These are phyloP conservation scores for Parsonsia alboflavescens DNA, from an alignment of 257 asterid genomes.

Conservation along the genomic window DNA sequence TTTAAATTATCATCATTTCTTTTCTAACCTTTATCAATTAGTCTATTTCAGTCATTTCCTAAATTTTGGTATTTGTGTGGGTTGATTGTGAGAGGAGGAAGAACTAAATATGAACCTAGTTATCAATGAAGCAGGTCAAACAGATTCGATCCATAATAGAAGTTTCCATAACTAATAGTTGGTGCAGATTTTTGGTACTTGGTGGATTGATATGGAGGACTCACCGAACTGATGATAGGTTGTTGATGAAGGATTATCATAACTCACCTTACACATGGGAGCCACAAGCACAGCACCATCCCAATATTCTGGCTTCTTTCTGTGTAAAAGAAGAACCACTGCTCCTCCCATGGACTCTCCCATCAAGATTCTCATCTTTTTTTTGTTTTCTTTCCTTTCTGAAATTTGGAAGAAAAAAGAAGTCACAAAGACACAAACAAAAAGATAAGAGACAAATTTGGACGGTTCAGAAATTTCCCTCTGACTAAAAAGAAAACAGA, in stretches of 20 bases:
- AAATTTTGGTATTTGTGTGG: no score
- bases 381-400: slow-evolving; percentile 46
- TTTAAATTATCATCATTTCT: no score
- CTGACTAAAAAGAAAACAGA: not conserved
- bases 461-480: not conserved
- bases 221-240: not conserved
- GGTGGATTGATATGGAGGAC: not conserved
- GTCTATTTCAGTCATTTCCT: no score
- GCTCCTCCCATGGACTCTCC: slow-evolving; percentile 90
- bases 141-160: no score
- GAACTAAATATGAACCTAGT: no score
- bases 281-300: slow-evolving; percentile 61
- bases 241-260: not conserved
- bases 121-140: no score
- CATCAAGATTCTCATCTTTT: slow-evolving; percentile 54
- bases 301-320: slow-evolving; percentile 57
- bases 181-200: no score
- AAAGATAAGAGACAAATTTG: no score
- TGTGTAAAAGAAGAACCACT: slow-evolving; percentile 44
- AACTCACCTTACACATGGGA: slow-evolving; percentile 59
- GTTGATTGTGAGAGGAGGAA: no score
- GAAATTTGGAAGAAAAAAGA: slow-evolving; percentile 7
- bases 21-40: no score
- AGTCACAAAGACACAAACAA: not conserved
- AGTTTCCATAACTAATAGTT: no score